Evolutionary conservation across 108 stramenopile species (phyloP).

Genomic region (Stephanodiscus minutulus): DNA sequence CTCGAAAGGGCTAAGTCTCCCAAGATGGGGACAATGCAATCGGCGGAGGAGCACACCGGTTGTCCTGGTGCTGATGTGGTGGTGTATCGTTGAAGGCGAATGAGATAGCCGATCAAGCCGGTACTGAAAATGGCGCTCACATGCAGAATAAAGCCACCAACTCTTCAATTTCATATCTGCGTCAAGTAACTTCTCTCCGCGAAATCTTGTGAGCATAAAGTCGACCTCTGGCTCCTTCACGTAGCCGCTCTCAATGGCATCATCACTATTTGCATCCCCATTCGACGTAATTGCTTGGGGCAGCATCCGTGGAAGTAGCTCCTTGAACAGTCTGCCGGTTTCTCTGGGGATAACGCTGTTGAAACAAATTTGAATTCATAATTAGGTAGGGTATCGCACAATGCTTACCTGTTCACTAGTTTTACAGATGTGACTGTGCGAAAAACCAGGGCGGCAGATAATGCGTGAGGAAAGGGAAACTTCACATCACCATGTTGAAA

Average conservation of each 20-base stretch:
- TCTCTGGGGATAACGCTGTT: conserved; percentile 1
- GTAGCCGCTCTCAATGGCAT: not conserved
- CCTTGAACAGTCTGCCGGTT: not conserved
- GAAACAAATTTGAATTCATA: not conserved
- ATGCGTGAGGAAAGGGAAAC: not conserved
- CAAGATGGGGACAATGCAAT: no score
- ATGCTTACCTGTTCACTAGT: conserved; percentile 3
- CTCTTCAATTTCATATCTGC: conserved; percentile 6
- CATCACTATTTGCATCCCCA: not conserved
- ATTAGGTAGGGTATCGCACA: not conserved
- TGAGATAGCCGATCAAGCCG: not conserved
- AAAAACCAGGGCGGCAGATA: conserved; percentile 1
- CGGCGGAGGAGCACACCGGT: no score
- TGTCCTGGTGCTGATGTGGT: no score
- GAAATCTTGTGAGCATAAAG: not conserved
- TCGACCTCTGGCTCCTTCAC: not conserved
- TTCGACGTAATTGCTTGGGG: not conserved
- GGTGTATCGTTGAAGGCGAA: no score
- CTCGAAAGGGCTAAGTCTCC: no score
- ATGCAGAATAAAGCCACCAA: not conserved
- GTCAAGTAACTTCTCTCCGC: not conserved
- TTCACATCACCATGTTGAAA: conserved; percentile 2
- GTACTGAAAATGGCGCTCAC: conserved; percentile 3
- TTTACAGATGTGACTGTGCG: not conserved
- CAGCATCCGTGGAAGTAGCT: conserved; percentile 3